phyloP scores from a whole-genome alignment of 1,284 basidiomycete genomes.

The Cystobasidium pallidum region DNA sequence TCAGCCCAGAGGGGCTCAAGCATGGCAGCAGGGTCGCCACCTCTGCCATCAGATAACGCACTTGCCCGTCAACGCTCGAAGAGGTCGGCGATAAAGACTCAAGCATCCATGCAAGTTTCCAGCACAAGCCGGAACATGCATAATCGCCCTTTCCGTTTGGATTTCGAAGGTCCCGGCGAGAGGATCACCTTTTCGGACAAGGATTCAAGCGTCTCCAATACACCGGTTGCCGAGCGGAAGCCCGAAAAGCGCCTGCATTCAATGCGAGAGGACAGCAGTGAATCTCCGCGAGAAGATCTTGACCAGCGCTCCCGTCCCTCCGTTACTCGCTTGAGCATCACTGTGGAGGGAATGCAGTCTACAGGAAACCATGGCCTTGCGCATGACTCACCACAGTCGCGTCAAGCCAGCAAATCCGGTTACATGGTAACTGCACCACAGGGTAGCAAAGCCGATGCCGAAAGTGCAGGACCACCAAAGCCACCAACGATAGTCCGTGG shows the following conservation, averaged over 20 bases:
- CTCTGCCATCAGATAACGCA: neutral
- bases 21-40: neutral
- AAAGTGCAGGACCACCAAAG: neutral
- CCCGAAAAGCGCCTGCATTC: neutral
- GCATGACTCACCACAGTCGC: neutral
- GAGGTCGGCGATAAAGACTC: constrained; percentile 18
- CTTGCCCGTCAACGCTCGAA: neutral
- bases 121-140: neutral
- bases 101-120: neutral
- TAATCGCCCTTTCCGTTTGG: constrained; percentile 6
- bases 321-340: neutral
- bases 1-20: neutral
- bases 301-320: neutral
- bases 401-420: neutral
- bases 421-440: neutral
- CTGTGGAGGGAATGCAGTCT: too few species aligned
- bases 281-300: constrained; percentile 1
- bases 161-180: constrained; percentile 13
- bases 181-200: constrained; percentile 14
- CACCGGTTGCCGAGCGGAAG: neutral
- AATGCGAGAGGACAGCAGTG: neutral
- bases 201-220: neutral
- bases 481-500: neutral
- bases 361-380: too few species aligned
- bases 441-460: neutral